phyloP scores from a whole-genome alignment of 1,284 basidiomycete species.

The Cutaneotrichosporon sp. region DNA sequence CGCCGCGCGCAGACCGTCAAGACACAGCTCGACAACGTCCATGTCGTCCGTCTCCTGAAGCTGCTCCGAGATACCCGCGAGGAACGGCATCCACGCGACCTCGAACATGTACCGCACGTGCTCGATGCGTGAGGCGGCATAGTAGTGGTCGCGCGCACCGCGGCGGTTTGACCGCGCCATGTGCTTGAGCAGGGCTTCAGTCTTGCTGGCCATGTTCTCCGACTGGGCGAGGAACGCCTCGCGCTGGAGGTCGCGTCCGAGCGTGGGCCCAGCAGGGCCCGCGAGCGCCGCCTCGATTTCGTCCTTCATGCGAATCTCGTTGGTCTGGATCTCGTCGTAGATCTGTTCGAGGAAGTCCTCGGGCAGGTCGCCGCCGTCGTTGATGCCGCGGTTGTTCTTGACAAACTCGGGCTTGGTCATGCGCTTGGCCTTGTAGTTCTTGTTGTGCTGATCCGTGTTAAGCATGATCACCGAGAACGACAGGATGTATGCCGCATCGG shows the following conservation, averaged over 20 bases:
- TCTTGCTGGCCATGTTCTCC: constrained; percentile 90
- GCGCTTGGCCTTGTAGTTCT: constrained; percentile 76
- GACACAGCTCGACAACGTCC: constrained; percentile 81
- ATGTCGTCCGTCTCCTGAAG: constrained; percentile 88
- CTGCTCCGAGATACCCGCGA: constrained; percentile 86
- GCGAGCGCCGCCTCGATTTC: constrained; percentile 62
- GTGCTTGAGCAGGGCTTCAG: constrained; percentile 87
- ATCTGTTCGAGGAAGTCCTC: constrained; percentile 72
- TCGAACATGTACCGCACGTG: constrained; percentile 98
- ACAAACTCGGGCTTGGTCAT: constrained; percentile 88
- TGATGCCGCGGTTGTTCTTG: constrained; percentile 91
- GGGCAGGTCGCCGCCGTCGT: constrained; percentile 78
- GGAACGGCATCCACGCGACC: constrained; percentile 93
- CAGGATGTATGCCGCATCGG: constrained; percentile 84
- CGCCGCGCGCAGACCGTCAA: constrained; percentile 89
- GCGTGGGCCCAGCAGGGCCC: constrained; percentile 66
- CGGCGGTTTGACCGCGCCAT: constrained; percentile 77
- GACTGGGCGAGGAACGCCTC: constrained; percentile 92
- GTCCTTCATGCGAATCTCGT: constrained; percentile 97
- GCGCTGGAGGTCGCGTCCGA: constrained; percentile 85
- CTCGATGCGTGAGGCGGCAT: constrained; percentile 87
- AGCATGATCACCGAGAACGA: constrained; percentile 91
- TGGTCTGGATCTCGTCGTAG: constrained; percentile 80
- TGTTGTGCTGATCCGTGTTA: constrained; percentile 93
- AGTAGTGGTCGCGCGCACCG: constrained; percentile 73